phyloP scores from a whole-genome alignment of 2,329 filamentous ascomycete species.

The Drechslera avenae region DNA sequence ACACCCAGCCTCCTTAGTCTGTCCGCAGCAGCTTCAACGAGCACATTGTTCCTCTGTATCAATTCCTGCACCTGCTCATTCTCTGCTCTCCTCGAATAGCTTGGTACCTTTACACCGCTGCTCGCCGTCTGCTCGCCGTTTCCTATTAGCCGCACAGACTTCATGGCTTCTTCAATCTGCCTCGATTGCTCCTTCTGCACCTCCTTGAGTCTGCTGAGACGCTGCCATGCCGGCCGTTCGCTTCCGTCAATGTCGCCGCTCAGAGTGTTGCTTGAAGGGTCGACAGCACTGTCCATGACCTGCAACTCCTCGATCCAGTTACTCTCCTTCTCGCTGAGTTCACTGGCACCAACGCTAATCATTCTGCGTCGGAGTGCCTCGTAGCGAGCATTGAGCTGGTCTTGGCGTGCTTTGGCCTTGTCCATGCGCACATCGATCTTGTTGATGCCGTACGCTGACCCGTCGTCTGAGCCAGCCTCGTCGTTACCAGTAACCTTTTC shows the following conservation, averaged over 20 bases:
- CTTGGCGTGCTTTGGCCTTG: conserved; percentile 61
- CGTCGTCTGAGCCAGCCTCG: conserved; percentile 48
- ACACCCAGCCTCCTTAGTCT: conserved; percentile 39
- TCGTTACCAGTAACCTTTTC: conserved; percentile 69
- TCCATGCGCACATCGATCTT: conserved; percentile 65
- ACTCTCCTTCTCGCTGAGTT: conserved; percentile 67
- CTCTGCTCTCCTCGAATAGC: conserved; percentile 42
- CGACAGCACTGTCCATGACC: conserved; percentile 49
- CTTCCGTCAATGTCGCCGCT: conserved; percentile 41
- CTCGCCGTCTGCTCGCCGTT: conserved; percentile 18
- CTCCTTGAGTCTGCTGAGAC: conserved; percentile 62
- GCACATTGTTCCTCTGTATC: conserved; percentile 39
- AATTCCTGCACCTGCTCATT: conserved; percentile 42
- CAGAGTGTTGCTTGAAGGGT: conserved; percentile 33
- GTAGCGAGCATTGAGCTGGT: conserved; percentile 62
- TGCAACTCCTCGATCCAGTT: conserved; percentile 64
- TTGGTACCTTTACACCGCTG: conserved; percentile 36
- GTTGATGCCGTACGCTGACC: conserved; percentile 57
- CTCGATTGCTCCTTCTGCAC: conserved; percentile 58
- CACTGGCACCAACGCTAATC: conserved; percentile 55
- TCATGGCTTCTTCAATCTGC: conserved; percentile 29
- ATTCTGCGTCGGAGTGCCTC: conserved; percentile 62
- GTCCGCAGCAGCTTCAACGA: conserved; percentile 42
- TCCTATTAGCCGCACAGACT: conserved; percentile 19
- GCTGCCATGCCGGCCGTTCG: conserved; percentile 53